Evolutionary conservation across 106 monocot genomes (phyloP), one percentile per base, ranked within the genome.

Genomic region (Amphibolis antarctica): DNA sequence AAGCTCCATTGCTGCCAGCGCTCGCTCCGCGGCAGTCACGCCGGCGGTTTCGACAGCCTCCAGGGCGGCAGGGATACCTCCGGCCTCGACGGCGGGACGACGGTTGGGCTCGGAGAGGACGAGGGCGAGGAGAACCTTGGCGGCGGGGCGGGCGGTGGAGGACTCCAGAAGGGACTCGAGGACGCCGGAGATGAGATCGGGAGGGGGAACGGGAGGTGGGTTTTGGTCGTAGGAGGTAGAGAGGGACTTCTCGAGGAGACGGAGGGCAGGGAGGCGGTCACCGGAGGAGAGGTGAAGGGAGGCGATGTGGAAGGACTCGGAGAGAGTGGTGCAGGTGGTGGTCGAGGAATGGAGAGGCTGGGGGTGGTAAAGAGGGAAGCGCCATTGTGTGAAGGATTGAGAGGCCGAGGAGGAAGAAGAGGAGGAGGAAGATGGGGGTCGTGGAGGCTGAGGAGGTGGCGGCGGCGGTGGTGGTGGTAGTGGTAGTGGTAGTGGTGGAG

Each of bases 351-450:
- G 66, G 15, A 25, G 18, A 24, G 44, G 44, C 9, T 46, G 51
- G 46, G 24, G 46, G 71, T 85, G 85, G 46, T 79, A 77, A 9
- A 86, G 82, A 1, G 89, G 94, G 66, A 94, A 85, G 22, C 94
- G 77, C 94, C 94, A 94, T 54, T 89, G 94, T 14, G 94, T 94
- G 78, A 94, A 94, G 78, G 86, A 89, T 44, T 89, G 94, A 10
- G 94, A 94, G 5, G 94, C 66, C 11, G 89, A 89, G 21, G 89
- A 89, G 47, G 94, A 89, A 0, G 94, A 89, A 1, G 94, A 93
- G 21, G 93, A 93, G 0, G 88, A 93, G 0, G 88, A 88, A 9
- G 68, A 70, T 0, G 53, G 72, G 0, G 50, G 69, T 10, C 53
- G 28, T 12, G 20, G 30, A 0, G 36, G 15, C 9, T 53, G 31